These are phyloP conservation scores for Bacidia rubella DNA, from an alignment of 495 filamentous ascomycete species.

Conservation along the genomic window DNA sequence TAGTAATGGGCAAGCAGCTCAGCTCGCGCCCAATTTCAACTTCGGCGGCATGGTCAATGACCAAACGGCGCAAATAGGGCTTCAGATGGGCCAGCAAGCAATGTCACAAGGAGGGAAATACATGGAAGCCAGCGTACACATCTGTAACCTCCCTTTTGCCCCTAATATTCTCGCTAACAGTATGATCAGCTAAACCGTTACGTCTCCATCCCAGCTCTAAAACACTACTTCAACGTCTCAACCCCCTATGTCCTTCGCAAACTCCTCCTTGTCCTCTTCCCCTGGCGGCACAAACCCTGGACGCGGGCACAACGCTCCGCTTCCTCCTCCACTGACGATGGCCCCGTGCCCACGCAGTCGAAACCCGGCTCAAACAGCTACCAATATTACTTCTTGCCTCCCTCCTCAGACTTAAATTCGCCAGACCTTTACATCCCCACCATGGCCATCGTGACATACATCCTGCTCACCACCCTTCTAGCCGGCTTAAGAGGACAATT, in stretches of 20 bases:
- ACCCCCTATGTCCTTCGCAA: constrained; percentile 82
- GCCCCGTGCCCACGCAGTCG: constrained; percentile 36
- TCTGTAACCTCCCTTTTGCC: background rate
- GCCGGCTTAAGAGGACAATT: constrained; percentile 88
- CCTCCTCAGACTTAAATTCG: constrained; percentile 92
- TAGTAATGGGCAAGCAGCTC: constrained; percentile 35
- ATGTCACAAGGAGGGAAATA: constrained; percentile 81
- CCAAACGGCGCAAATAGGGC: constrained; percentile 89
- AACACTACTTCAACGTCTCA: constrained; percentile 95
- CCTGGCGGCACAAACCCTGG: constrained; percentile 96
- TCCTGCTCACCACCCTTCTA: constrained; percentile 76
- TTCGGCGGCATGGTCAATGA: constrained; percentile 91
- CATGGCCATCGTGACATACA: constrained; percentile 86
- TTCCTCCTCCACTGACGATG: constrained; percentile 14
- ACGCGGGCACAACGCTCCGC: constrained; percentile 55
- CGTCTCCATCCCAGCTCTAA: constrained; percentile 81
- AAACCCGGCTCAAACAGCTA: constrained; percentile 39
- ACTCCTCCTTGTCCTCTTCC: constrained; percentile 81
- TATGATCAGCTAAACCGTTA: constrained; percentile 71
- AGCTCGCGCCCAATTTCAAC: constrained; percentile 57
- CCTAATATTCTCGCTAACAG: constrained; percentile 11
- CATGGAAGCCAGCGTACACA: constrained; percentile 76
- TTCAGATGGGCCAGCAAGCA: constrained; percentile 85
- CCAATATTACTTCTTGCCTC: constrained; percentile 80
- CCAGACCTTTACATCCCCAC: constrained; percentile 98